These are phyloP conservation scores for Pythium sp. DNA, from an alignment of 352 stramenopile genomes.

Conservation along the genomic window DNA sequence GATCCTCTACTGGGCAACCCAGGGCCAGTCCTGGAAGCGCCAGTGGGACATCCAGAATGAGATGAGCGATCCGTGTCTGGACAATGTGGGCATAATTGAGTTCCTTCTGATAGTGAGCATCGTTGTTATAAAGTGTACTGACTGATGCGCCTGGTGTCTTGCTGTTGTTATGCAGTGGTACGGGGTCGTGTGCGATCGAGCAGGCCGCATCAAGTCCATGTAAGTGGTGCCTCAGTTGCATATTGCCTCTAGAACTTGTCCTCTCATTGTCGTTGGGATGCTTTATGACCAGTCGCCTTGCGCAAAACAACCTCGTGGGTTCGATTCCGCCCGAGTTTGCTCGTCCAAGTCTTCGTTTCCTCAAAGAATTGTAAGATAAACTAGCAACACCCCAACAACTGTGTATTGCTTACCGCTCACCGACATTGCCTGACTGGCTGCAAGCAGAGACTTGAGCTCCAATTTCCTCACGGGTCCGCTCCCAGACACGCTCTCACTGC, in stretches of 20 bases:
- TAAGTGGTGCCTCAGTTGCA: constrained; percentile 12
- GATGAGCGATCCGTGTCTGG: constrained; percentile 54
- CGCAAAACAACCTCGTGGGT: constrained; percentile 64
- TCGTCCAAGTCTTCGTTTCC: constrained; percentile 36
- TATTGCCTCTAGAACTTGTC: not conserved
- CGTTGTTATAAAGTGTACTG: not conserved
- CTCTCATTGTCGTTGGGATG: not conserved
- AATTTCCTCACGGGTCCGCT: constrained; percentile 61
- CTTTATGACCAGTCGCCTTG: constrained; percentile 29
- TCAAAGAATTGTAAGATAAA: constrained; percentile 49
- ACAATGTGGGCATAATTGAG: constrained; percentile 24
- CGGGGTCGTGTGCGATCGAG: constrained; percentile 53
- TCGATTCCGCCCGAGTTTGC: constrained; percentile 53
- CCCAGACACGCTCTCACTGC: constrained; percentile 38
- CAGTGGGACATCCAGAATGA: constrained; percentile 69
- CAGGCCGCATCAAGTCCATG: constrained; percentile 54
- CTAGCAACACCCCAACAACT: too few species aligned
- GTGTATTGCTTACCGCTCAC: too few species aligned
- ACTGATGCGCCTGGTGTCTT: not conserved
- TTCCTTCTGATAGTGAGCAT: not conserved
- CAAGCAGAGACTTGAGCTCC: constrained; percentile 54
- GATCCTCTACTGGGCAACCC: constrained; percentile 60
- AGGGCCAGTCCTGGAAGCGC: constrained; percentile 44
- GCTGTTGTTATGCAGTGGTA: constrained; percentile 42
- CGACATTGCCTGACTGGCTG: too few species aligned